Base-by-base conservation (phyloP, 345 rosid genomes). In the Limnanthes douglasii region DNA sequence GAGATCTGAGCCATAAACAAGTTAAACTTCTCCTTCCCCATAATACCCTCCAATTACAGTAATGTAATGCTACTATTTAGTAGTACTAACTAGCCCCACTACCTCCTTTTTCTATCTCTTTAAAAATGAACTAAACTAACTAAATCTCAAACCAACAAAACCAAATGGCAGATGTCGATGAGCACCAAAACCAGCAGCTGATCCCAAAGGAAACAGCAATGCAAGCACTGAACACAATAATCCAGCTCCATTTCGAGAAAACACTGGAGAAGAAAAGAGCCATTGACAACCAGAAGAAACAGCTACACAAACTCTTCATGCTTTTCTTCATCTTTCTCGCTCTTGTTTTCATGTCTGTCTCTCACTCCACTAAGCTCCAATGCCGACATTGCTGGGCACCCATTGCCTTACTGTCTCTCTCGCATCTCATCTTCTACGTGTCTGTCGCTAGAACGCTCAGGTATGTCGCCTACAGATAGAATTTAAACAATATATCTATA, bases 211-310 rank as follows among this genome's bases (percentile, higher is more conserved):
- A 90, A 51, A 79, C 98, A 1, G 92, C 94, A 0, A 51, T 90
- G 4, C 94, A 90, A 53, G 95, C 95, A 2, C 42, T 90, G 3
- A 90, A 84, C 86, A 77, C 94, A 1, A 77, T 84, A 37, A 84
- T 90, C 72, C 95, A 84, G 41, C 95, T 84, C 62, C 98, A 90
- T 18, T 90, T 90, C 41, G 98, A 84, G 69, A 90, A 90, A 37
- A 90, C 98, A 55, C 73, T 90, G 0, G 98, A 90, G 56, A 90
- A 84, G 41, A 90, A 84, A 37, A 62, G 86, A 41, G 79, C 98
- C 34, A 83, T 90, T 15, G 98, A 90, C 78, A 75, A 69, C 33
- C 98, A 88, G 37, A 88, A 88, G 81, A 83, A 88, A 65, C 72
- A 83, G 33, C 95, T 90, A 19, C 86, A 84, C 70, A 84, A 77